Evolutionary conservation across 2,329 filamentous ascomycete genomes (phyloP), one percentile per base, ranked within the genome.

Genomic region (Pseudocercospora macadamiae): DNA sequence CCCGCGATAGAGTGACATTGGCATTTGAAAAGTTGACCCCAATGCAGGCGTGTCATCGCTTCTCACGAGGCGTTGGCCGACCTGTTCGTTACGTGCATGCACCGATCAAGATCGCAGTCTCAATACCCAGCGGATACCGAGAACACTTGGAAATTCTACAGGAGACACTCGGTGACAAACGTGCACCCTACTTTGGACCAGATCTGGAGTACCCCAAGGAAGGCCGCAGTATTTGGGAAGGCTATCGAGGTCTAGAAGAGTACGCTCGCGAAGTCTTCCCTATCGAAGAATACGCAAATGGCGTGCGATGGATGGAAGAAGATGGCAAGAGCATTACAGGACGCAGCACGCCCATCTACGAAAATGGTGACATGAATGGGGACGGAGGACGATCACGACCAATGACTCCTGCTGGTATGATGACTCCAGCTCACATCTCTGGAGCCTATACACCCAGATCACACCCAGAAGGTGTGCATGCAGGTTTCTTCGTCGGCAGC

Each of bases 261-360:
- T 99, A 97, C 73, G 93, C 93, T 1, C 83, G 90, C 49, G 95
- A 97, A 73, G 92, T 96, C 25, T 97, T 97, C 69, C 91, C 91
- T 0, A 83, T 97, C 10, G 95, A 99, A 75, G 95, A 99, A 77
- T 89, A 93, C 67, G 91, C 92, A 28, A 97, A 97, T 73, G 93
- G 93, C 4, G 78, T 95, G 70, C 91, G 89, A 14, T 99, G 95
- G 95, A 97, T 97, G 93, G 77, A 80, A 62, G 80, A 83, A 72
- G 75, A 77, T 64, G 70, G 70, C 25, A 47, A 51, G 37, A 54
- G 59, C 18, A 42, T 47, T 8, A 62, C 59, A 2, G 57, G 60
- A 4, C 45, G 55, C n/a, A 61, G 56, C 26, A 62, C 64, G 4
- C 64, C 61, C 9, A 60, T 58, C 44, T 66, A 64, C 18, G 60